These are phyloP conservation scores for Exophiala phaeomuriformis DNA, from an alignment of 2,329 filamentous ascomycete species.

Conservation along the genomic window DNA sequence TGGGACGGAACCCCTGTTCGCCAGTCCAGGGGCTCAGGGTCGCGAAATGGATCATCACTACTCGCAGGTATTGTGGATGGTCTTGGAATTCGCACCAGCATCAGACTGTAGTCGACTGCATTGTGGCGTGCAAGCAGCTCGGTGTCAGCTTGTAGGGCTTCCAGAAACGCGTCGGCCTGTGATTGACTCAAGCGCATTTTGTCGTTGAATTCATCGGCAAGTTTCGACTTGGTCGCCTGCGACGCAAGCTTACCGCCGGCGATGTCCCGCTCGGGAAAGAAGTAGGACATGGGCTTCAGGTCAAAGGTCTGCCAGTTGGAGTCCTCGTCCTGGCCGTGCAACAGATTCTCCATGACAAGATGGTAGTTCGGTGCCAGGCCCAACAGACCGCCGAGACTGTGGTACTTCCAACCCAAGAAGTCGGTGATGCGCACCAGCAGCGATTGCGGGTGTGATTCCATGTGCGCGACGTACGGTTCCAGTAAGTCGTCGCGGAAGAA, in stretches of 20 bases:
- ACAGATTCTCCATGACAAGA: constrained; percentile 70
- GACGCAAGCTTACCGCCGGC: constrained; percentile 56
- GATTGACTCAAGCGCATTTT: constrained; percentile 52
- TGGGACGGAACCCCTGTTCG: constrained; percentile 52
- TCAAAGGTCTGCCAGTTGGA: constrained; percentile 63
- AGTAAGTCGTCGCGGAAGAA: constrained; percentile 63
- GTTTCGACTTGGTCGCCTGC: constrained; percentile 56
- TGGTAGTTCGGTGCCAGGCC: constrained; percentile 61
- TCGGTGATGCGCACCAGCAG: constrained; percentile 66
- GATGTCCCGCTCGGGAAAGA: constrained; percentile 67
- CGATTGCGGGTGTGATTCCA: constrained; percentile 53
- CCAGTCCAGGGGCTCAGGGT: constrained; percentile 46
- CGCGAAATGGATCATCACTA: constrained; percentile 29
- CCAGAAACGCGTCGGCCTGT: constrained; percentile 51
- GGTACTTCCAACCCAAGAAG: constrained; percentile 43
- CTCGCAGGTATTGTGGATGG: constrained; percentile 24
- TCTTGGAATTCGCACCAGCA: constrained; percentile 55
- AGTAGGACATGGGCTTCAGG: constrained; percentile 66
- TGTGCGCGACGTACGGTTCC: constrained; percentile 57
- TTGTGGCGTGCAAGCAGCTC: constrained; percentile 55
- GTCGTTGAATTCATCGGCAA: constrained; percentile 62
- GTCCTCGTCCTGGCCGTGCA: constrained; percentile 53
- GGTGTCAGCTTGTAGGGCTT: constrained; percentile 55
- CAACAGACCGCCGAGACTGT: constrained; percentile 55
- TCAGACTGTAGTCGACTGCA: constrained; percentile 68